A percentile compares a stretch with the other conserved stretches of the same genome.
Conservation (phyloP, 345 rosid genomes). For the Turritis glabra region DNA sequence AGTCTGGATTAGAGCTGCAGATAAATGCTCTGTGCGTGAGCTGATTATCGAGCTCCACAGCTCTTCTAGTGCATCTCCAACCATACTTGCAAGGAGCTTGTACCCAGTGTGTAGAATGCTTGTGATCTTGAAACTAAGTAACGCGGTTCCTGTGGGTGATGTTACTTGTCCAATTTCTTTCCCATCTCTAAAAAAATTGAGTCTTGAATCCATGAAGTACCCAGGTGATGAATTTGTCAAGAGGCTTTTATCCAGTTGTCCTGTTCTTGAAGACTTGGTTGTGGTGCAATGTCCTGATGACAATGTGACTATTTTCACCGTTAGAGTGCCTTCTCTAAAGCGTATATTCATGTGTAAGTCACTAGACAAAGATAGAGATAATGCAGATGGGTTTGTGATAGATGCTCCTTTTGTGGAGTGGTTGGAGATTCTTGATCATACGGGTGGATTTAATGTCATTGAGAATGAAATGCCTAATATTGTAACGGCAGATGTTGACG, state of each 20-base stretch:
- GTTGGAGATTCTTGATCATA: not conserved
- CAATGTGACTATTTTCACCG: not conserved
- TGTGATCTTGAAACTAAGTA: not conserved
- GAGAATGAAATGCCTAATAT: not conserved
- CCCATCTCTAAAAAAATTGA: constrained; percentile 2
- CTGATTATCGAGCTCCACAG: not conserved
- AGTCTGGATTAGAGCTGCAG: not conserved
- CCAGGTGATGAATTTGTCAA: constrained; percentile 3
- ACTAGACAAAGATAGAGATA: no score
- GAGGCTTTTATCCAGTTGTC: constrained; percentile 22
- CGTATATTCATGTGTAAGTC: not conserved
- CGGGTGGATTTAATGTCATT: not conserved
- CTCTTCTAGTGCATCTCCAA: not conserved
- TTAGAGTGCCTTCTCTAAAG: constrained; percentile 13
- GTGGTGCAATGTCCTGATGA: not conserved
- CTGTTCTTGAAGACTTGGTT: constrained; percentile 19
- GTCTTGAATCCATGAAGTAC: not conserved
- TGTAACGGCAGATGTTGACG: not conserved
- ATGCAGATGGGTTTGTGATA: not conserved
- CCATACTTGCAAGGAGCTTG: not conserved
- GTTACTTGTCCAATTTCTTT: not conserved
- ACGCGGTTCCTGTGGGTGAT: not conserved
- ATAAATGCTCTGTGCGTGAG: not conserved
- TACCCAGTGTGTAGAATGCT: not conserved
- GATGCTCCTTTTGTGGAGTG: not conserved